Conservation (phyloP, 495 filamentous ascomycete species). For the Penicillium paxilli region DNA sequence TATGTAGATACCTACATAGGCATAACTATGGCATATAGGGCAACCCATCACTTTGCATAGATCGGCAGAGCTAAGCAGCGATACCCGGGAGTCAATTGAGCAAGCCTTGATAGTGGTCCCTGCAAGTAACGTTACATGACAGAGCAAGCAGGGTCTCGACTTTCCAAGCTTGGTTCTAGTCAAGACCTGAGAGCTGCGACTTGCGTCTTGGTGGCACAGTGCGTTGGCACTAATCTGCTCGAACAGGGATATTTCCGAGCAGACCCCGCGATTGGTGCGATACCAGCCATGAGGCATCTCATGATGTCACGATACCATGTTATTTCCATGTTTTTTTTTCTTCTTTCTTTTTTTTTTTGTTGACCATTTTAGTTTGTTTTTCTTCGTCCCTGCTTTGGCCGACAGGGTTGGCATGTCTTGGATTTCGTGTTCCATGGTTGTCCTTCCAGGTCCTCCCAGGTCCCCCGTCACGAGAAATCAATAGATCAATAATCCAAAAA, state of each 20-base stretch:
- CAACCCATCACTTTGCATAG: neutral
- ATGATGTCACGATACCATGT: conserved; percentile 12
- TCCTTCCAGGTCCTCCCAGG: conserved; percentile 1
- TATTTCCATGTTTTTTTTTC: neutral
- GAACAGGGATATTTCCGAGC: conserved; percentile 8
- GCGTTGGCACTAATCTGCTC: conserved; percentile 3
- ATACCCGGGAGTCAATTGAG: conserved; percentile 14
- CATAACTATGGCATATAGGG: neutral
- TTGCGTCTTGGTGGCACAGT: neutral
- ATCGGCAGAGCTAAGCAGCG: conserved; percentile 1
- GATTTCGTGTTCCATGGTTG: neutral
- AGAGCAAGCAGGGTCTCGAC: neutral
- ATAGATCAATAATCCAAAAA: neutral
- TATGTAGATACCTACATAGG: no score
- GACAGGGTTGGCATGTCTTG: neutral
- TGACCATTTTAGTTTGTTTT: no score
- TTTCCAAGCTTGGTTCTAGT: no score
- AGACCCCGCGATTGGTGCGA: conserved; percentile 11
- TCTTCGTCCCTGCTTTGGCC: neutral
- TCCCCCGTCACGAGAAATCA: conserved; percentile 4
- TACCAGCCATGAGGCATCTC: conserved; percentile 4
- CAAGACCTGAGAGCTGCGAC: neutral
- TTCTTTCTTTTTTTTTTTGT: neutral
- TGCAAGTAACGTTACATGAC: conserved; percentile 29
- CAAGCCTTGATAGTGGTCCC: conserved; percentile 4